phyloP scores from a whole-genome alignment of 179 eudicot genomes.

The Carnegiea gigantea region DNA sequence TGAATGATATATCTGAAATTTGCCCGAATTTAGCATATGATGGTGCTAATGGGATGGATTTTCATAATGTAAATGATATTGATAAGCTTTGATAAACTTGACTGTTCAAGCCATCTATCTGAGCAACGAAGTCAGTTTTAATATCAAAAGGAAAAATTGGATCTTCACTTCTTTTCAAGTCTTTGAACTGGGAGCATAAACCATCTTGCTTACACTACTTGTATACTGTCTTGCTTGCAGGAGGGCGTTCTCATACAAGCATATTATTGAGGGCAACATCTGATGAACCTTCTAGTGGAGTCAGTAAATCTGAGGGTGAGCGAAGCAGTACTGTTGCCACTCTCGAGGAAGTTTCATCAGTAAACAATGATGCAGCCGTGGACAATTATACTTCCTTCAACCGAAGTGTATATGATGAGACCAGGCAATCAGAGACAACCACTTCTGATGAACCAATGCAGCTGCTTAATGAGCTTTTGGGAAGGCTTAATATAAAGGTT shows the following conservation, averaged over 20 bases:
- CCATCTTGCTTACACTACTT: not conserved
- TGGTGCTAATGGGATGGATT: too few species aligned
- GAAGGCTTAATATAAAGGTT: slow-evolving; percentile 31
- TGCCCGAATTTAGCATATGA: too few species aligned
- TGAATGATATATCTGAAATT: too few species aligned
- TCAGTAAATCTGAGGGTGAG: slow-evolving; percentile 14
- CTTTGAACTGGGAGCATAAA: not conserved
- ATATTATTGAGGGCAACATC: slow-evolving; percentile 24
- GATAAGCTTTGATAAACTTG: too few species aligned
- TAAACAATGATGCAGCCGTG: not conserved
- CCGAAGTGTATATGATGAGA: slow-evolving; percentile 2
- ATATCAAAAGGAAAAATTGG: not conserved
- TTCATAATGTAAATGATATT: too few species aligned
- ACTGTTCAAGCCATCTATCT: too few species aligned
- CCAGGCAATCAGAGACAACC: not conserved
- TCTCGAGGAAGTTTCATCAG: slow-evolving; percentile 16
- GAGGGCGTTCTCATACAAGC: not conserved
- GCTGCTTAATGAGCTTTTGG: slow-evolving; percentile 20
- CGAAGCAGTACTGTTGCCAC: slow-evolving; percentile 12
- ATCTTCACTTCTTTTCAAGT: not conserved
- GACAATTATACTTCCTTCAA: slow-evolving; percentile 11
- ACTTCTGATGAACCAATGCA: slow-evolving; percentile 16
- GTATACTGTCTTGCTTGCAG: slow-evolving; percentile 5
- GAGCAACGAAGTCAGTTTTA: too few species aligned
- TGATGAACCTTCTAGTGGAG: slow-evolving; percentile 16